phyloP scores from a whole-genome alignment of 805 yeast species.

The Naumovozyma dairenensis region DNA sequence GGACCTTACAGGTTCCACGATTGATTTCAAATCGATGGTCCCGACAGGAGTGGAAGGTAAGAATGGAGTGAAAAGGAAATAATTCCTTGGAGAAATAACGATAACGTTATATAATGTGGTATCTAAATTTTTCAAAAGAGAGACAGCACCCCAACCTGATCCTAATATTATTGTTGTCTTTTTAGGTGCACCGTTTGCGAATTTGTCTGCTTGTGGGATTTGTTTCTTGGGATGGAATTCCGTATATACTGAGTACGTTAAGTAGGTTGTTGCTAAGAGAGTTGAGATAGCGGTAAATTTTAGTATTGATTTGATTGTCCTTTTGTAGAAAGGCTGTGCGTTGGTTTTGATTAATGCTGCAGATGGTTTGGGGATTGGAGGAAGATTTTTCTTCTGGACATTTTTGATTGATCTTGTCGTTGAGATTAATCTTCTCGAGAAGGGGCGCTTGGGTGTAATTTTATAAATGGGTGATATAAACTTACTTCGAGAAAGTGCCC shows the following conservation, averaged over 20 bases:
- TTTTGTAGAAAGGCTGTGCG: conserved; percentile 8
- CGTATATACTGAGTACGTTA: conserved; percentile 52
- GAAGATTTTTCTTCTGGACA: not conserved
- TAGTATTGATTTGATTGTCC: conserved; percentile 8
- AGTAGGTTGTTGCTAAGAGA: conserved; percentile 44
- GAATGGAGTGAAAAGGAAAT: conserved; percentile 91
- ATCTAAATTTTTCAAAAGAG: conserved; percentile 75
- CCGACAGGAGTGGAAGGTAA: conserved; percentile 94
- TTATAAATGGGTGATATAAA: too few species aligned
- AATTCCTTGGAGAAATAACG: conserved; percentile 88
- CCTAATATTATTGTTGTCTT: conserved; percentile 59
- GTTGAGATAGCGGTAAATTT: conserved; percentile 38
- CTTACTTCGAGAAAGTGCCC: too few species aligned
- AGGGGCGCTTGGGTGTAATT: too few species aligned
- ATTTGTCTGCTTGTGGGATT: conserved; percentile 46
- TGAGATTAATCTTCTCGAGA: not conserved
- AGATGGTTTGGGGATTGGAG: not conserved
- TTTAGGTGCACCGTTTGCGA: conserved; percentile 36
- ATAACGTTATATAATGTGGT: conserved; percentile 81
- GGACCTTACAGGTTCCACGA: conserved; percentile 85
- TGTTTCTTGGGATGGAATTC: conserved; percentile 57
- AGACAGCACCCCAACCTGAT: conserved; percentile 92
- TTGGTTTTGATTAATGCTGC: not conserved
- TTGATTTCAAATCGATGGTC: conserved; percentile 79
- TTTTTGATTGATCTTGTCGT: too few species aligned